Base-by-base conservation (phyloP, 2,329 filamentous ascomycete species). In the Clonostachys sp. region DNA sequence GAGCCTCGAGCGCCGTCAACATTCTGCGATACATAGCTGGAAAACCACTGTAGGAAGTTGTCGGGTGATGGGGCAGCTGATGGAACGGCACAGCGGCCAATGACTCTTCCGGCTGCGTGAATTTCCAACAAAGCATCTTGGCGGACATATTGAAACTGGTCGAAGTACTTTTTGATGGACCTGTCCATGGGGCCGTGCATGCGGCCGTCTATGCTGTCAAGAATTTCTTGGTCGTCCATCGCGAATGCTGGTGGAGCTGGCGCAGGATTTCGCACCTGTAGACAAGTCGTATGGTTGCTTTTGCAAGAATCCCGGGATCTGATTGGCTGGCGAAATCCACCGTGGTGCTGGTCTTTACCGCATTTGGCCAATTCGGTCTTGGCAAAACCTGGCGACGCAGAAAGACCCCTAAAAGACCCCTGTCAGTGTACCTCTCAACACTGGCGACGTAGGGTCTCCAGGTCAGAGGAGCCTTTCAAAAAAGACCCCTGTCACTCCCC, bases 21-120 rank as follows among this genome's bases (percentile, higher is more conserved):
- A 39, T 50, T 38, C n/a, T 33, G 49, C n/a, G 46, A 51, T 42
- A 45, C 12, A 34, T 48, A 50, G 30, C 49, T 34, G 9, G 41
- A 50, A 41, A 56, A 51, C 54, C 54, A 56, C 34, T 45, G 44
- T 10, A 56, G 41, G 45, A 53, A 53, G 41, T 45, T 48, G 41
- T 53, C 38, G 45, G 51, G 48, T 47, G 47, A 44, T 42, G 50
- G 51, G 41, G 49, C 44, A 41, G 47, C 42, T 10, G 47, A 42
- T 46, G 49, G 49, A 42, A 51, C 42, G 44, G 49, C 18, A 49
- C 41, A 51, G 51, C 20, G 46, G 35, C 44, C 35, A 35, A 42
- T 36, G 6, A 13, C 36, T 14, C 16, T 39, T 35, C 33, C 36
- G 45, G 34, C 45, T 13, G 47, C 36, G 18, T 42, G 20, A 24